These are phyloP conservation scores for Microdochium paspali DNA, from an alignment of 2,329 filamentous ascomycete species.

Conservation along the genomic window DNA sequence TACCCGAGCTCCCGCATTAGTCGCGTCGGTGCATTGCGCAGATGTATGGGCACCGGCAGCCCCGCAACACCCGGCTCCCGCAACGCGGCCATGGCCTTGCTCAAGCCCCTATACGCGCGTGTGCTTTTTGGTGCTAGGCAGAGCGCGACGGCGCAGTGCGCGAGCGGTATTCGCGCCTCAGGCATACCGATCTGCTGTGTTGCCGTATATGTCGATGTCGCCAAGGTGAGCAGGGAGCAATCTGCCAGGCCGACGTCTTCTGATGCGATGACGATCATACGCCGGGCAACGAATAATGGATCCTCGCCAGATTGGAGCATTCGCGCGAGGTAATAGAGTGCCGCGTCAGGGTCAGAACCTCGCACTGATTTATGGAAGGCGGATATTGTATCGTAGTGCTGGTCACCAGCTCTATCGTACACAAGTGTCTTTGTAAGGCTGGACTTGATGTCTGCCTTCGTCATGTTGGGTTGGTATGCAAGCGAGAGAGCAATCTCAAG, in stretches of 20 bases:
- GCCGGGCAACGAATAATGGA: slow-evolving; percentile 80
- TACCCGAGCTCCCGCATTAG: slow-evolving; percentile 91
- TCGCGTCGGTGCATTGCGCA: slow-evolving; percentile 85
- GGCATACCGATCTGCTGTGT: slow-evolving; percentile 92
- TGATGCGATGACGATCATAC: slow-evolving; percentile 89
- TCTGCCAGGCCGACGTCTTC: slow-evolving; percentile 92
- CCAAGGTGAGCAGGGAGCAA: slow-evolving; percentile 71
- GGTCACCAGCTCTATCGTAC: slow-evolving; percentile 89
- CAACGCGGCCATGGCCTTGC: slow-evolving; percentile 70
- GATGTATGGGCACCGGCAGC: slow-evolving; percentile 74
- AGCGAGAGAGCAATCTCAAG: slow-evolving; percentile 82
- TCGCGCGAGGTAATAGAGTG: slow-evolving; percentile 87
- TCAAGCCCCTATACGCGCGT: slow-evolving; percentile 71
- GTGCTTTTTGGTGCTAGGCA: slow-evolving; percentile 79
- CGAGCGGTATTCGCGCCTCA: slow-evolving; percentile 85
- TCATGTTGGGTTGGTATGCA: slow-evolving; percentile 53
- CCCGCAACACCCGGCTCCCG: slow-evolving; percentile 75
- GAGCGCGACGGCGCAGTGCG: slow-evolving; percentile 77
- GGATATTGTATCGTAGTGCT: slow-evolving; percentile 96
- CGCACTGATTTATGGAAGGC: slow-evolving; percentile 95
- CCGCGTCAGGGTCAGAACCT: slow-evolving; percentile 75
- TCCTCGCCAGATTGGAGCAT: slow-evolving; percentile 97
- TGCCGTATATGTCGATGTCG: slow-evolving; percentile 77
- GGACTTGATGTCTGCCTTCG: slow-evolving; percentile 68
- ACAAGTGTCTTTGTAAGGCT: slow-evolving; percentile 86